A percentile compares a stretch with the other conserved stretches of the same genome.
Evolutionary conservation across 2,329 filamentous ascomycete genomes (phyloP).

Genomic region (Ophiostoma australiae): DNA sequence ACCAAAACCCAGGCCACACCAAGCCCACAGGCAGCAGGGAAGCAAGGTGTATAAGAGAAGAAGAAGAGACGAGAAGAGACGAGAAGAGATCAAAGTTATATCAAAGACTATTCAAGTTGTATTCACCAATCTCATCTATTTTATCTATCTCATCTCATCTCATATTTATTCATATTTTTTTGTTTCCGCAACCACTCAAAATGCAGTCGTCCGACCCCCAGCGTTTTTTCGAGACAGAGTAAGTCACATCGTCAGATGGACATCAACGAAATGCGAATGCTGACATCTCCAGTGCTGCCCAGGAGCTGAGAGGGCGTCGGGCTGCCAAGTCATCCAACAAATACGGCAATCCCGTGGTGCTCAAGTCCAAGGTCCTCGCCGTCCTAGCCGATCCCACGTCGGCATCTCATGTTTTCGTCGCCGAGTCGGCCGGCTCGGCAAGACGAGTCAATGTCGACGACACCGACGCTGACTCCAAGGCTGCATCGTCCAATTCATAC

Average conservation of each 20-base stretch:
- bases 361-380: conserved; percentile 83
- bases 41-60: background rate
- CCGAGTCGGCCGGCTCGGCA: conserved; percentile 79
- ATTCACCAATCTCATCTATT: background rate
- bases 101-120: background rate
- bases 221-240: conserved; percentile 93
- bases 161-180: background rate
- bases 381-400: conserved; percentile 62
- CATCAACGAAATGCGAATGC: background rate
- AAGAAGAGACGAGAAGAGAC: background rate
- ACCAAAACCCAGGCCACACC: background rate
- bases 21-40: background rate
- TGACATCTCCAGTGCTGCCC: conserved; percentile 43
- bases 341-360: conserved; percentile 70
- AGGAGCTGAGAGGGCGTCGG: conserved; percentile 53
- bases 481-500: conserved; percentile 44
- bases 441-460: conserved; percentile 72
- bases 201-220: conserved; percentile 70
- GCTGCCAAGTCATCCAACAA: conserved; percentile 69
- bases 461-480: conserved; percentile 35
- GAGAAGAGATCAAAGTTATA: background rate
- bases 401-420: conserved; percentile 62
- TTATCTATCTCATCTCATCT: background rate
- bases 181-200: conserved; percentile 12
- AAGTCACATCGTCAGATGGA: conserved; percentile 34